These are phyloP conservation scores for Parietaria judaica DNA, from an alignment of 306 rosid genomes.

Conservation along the genomic window DNA sequence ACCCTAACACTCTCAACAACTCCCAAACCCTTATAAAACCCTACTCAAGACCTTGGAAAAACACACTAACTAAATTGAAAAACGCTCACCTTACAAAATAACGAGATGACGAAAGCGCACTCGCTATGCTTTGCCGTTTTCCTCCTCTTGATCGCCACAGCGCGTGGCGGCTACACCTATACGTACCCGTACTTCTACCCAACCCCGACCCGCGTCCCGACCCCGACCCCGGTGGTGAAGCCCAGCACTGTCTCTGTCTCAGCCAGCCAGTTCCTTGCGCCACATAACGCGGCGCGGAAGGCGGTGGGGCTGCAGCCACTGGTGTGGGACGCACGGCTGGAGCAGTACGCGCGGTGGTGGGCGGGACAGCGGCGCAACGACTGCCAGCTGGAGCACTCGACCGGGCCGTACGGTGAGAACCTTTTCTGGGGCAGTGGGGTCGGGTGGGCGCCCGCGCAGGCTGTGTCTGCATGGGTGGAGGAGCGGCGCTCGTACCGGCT, in stretches of 20 bases:
- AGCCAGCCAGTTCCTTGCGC: slow-evolving; percentile 36
- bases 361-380: slow-evolving; percentile 61
- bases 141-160: slow-evolving; percentile 17
- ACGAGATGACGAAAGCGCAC: slow-evolving; percentile 16
- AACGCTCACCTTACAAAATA: not conserved
- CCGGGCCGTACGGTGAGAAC: slow-evolving; percentile 86
- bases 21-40: not conserved
- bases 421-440: slow-evolving; percentile 89
- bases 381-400: slow-evolving; percentile 60
- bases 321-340: slow-evolving; percentile 44
- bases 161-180: not conserved
- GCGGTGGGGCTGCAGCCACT: slow-evolving; percentile 33
- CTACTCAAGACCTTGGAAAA: not conserved
- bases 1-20: slow-evolving; percentile 13
- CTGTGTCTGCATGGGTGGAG: slow-evolving; percentile 57
- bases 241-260: too few relatives aligned
- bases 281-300: slow-evolving; percentile 60
- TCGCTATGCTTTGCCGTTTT: slow-evolving; percentile 4
- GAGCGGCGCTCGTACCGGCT: slow-evolving; percentile 53
- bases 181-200: too few relatives aligned
- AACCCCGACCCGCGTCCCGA: not conserved
- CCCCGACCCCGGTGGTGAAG: not conserved
- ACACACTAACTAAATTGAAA: not conserved
- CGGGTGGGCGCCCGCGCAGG: slow-evolving; percentile 68
- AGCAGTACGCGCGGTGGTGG: slow-evolving; percentile 53